Conservation (phyloP, 495 filamentous ascomycete species). For the Hypoxylon fuscum region DNA sequence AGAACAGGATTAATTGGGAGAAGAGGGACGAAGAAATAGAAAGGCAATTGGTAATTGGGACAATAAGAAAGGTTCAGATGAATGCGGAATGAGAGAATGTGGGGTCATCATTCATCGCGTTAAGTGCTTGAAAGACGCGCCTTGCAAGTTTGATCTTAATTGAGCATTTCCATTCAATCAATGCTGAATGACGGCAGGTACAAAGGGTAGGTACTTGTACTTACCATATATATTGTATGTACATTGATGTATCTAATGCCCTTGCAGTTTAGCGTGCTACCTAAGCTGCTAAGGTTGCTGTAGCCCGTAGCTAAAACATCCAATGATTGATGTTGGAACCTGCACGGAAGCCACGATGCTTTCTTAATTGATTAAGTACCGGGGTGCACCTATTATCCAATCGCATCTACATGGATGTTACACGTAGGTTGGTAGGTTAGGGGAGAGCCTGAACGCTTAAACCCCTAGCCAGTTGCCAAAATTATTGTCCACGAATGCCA, state of each 20-base stretch:
- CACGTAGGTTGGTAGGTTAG: not conserved
- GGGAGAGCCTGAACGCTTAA: not conserved
- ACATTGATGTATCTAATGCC: not conserved
- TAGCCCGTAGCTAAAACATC: no score
- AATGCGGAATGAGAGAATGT: conserved; percentile 20
- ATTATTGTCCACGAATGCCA: conserved; percentile 8
- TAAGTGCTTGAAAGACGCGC: conserved; percentile 27
- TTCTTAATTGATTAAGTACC: no score
- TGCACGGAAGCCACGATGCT: not conserved
- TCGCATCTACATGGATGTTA: no score
- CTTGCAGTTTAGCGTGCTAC: not conserved
- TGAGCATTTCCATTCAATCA: no score
- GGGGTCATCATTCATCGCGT: conserved; percentile 18
- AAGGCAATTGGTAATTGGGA: not conserved
- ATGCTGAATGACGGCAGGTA: no score
- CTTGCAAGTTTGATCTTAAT: no score
- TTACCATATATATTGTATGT: no score
- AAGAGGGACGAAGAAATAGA: not conserved
- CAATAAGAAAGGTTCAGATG: not conserved
- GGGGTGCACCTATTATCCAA: no score
- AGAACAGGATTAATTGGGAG: not conserved
- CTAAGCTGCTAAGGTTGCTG: no score
- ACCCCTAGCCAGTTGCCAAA: conserved; percentile 11
- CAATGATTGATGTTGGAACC: no score
- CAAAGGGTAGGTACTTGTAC: no score